Base-by-base conservation (phyloP, 805 yeast genomes). In the Candida piceae region DNA sequence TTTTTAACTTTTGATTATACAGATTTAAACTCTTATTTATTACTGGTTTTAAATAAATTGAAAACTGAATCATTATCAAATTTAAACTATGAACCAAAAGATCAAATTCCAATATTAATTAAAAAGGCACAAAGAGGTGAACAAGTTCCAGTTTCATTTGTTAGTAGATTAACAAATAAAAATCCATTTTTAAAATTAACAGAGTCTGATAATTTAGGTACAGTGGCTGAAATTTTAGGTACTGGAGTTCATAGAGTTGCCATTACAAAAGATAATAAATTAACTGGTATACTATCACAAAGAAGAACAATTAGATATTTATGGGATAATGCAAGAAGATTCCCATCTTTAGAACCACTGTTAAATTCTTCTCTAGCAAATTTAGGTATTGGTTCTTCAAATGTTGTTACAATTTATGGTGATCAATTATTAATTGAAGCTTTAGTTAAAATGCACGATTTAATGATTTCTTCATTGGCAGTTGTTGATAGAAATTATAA, bases 241-340 rank as follows among this genome's bases (percentile, higher is more conserved):
- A 76, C 84, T 27, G 98, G 98, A 16, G 96, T 89, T 3, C 98
- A 93, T 63, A 72, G 98, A 55, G 77, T 90, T 16, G 96, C 97
- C 9, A 84, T 89, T 38, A 60, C 64, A 13, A 70, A 67, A 32
- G 61, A 67, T 33, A 67, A 73, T 17, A 69, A 70, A 41, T 78
- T 89, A 34, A 77, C 83, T 3, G 97, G 97, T 40, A 77, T 90
- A 10, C 67, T 93, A 31, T 86, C 96, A 0, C 98, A 90, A 64
- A 79, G 98, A 58, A 76, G 97, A 52, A 67, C 87, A 49, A 75
- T 90, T 37, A 77, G 76, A 50, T 90, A 76, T 58, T 65, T 90
- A 38, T 90, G 97, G 97, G 95, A 86, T 41, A 86, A 93, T 57
- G 94, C 95, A 21, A 73, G 96, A 44, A 66, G 84, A 40, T 93